Base-by-base conservation (phyloP, 176 grass and related monocot genomes). In the Areca catechu region DNA sequence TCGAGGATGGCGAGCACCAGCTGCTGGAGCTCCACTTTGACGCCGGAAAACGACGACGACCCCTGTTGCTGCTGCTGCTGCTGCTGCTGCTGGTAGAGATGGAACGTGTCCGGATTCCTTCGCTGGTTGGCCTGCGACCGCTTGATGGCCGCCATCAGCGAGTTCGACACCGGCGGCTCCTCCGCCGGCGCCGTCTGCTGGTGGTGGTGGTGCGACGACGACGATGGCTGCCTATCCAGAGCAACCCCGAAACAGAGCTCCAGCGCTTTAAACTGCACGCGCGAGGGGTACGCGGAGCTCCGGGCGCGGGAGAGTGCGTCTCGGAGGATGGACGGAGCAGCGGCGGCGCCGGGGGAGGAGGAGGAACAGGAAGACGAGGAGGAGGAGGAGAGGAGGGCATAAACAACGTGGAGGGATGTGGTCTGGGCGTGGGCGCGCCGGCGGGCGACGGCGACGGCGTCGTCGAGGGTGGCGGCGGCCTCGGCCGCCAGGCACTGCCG, bases 81-180 rank as follows among this genome's bases (percentile, higher is more conserved):
- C 29, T 65, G 62, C 20, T 62, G 65, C 65, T 81, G 76, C 69
- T 81, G 79, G 76, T 95, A 95, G 28, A 95, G 74, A 70, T 95
- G 91, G 82, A 84, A 86, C 15, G 75, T 70, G 56, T 78, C 75
- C 4, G 77, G 86, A 53, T 90, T 90, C 24, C 91, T 69, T 0
- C 86, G 64, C 79, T 84, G 86, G 70, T 81, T 90, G 20, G 82
- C 86, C 77, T 95, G 91, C 1, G 91, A 90, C 20, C 86, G 79
- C 80, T 84, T 95, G 74, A 95, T 84, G 50, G 91, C 86, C 2
- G 91, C 83, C 91, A 95, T 90, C 22, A 95, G 86, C 10, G 86
- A 95, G 82, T 95, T 95, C 21, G 90, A 86, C 0, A 89, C 74
- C 18, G 85, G 85, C 15, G 90, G 90, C 19, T 85, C 85, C 3